Evolutionary conservation across 306 rosid genomes (phyloP), one percentile per base, ranked within the genome.

Genomic region (Dicorynia guianensis): DNA sequence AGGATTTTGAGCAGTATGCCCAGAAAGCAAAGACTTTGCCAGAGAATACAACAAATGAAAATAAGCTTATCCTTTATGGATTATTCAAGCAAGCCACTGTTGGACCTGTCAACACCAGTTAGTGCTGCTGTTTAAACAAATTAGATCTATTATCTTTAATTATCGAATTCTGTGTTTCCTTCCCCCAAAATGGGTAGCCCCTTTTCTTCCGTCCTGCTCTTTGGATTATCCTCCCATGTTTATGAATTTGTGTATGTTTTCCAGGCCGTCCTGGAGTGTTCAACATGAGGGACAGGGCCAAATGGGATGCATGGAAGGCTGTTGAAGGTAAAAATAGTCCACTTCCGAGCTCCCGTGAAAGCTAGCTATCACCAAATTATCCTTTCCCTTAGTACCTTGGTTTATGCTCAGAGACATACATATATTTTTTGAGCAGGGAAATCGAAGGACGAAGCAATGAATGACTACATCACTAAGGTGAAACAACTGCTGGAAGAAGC

Each of bases 301-400:
- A 92, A 77, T 95, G 99, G 99, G 99, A 95, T 90, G 99, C 99
- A 69, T 95, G 99, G 98, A 92, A 95, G 86, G 88, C 90, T 54
- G 92, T 85, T 86, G 97, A 95, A 88, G 98, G 98, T 95, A 77
- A 65, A 50, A 60, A 53, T 52, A 47, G 58, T 56, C 55, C 35
- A 38, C 15, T 40, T 54, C 34, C 47, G 14, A 4, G 6, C 47
- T 25, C 57, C 10, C n/a, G 4, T 1, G 12, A 43, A 66, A 69
- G 19, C 63, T 18, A 50, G 47, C 19, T 56, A 11, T 25, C 60
- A 63, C 47, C 58, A 76, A 53, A 59, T 35, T 57, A 7, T 60
- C 17, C 11, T 9, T 58, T 12, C 30, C 20, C 33, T 54, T 30
- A 10, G 30, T 69, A 30, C 13, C 59, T 40, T 61, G 30, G 30